phyloP scores from a whole-genome alignment of 805 yeast species.

The Candida adriatica region DNA sequence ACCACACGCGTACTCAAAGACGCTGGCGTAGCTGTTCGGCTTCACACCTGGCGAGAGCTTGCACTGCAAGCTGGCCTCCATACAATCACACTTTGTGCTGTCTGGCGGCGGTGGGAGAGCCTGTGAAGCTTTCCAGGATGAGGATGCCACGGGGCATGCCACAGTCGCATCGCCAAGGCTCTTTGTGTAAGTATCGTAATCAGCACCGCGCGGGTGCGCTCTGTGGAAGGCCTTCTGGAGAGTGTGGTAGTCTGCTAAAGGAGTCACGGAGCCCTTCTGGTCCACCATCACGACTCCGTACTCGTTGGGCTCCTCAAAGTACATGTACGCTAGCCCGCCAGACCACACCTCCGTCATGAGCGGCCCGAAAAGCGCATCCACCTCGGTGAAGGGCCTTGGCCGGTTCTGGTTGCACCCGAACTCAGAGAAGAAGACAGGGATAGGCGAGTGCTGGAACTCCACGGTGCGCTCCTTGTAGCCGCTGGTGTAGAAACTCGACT shows the following conservation, averaged over 20 bases:
- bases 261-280: slow-evolving; percentile 35
- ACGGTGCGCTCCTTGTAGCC: slow-evolving; percentile 62
- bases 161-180: slow-evolving; percentile 9
- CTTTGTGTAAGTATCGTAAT: slow-evolving; percentile 23
- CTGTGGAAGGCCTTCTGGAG: slow-evolving; percentile 44
- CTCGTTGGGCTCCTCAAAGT: slow-evolving; percentile 67
- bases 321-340: slow-evolving; percentile 82
- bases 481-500: slow-evolving; percentile 51
- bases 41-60: slow-evolving; percentile 42
- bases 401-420: slow-evolving; percentile 66
- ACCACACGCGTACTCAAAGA: slow-evolving; percentile 54
- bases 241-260: slow-evolving; percentile 53
- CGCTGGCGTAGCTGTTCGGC: slow-evolving; percentile 42
- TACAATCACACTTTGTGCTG: slow-evolving; percentile 51
- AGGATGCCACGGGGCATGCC: slow-evolving; percentile 44
- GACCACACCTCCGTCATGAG: slow-evolving; percentile 79
- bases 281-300: slow-evolving; percentile 60
- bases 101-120: slow-evolving; percentile 67
- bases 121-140: slow-evolving; percentile 55
- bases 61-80: slow-evolving; percentile 48
- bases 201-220: slow-evolving; percentile 40
- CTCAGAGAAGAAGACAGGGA: slow-evolving; percentile 75
- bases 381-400: slow-evolving; percentile 71
- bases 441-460: slow-evolving; percentile 55
- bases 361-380: slow-evolving; percentile 53